Base-by-base conservation (phyloP, 2,329 filamentous ascomycete species). In the Cercospora beticola region DNA sequence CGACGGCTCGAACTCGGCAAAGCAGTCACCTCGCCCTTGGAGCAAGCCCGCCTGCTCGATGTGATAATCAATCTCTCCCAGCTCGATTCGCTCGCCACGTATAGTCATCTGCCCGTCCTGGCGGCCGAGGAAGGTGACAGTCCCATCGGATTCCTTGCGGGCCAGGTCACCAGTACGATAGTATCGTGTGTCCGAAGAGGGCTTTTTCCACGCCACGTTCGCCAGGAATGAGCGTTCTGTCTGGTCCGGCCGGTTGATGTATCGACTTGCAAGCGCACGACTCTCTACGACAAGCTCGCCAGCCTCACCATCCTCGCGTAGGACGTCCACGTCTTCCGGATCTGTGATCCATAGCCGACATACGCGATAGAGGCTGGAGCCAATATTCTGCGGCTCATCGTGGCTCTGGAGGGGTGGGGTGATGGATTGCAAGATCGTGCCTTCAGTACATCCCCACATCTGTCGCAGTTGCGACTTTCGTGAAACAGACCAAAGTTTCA, bases 51-150 rank as follows among this genome's bases (percentile, higher is more conserved):
- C 21, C 46, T 52, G 46, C 21, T 23, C 46, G 12, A 93, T 79
- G 23, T 85, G 82, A 14, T 85, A 85, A 67, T 88, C 90, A 59
- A 95, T 89, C 74, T 94, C 92, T 0, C 86, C 86, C 10, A 92
- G 84, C 75, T 95, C 92, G 36, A 96, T 88, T 52, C 90, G 83
- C 71, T 93, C 90, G 0, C 92, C 92, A 33, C 91, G 86, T 9
- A 95, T 83, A 76, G 94, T 95, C 63, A 94, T 83, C 77, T 94
- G 91, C 68, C 89, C 89, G 73, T 94, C 92, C 21, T 89, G 83
- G 28, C 92, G 86, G 14, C 91, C 91, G 8, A 87, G 79, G 46
- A 94, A 52, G 18, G 46, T 52, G 4, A 52, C 5, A 4, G 46
- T 23, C 9, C 46, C 46, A 21, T 52, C 46, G 4, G 21, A 23